Evolutionary conservation across 768 basidiomycete genomes (phyloP).

Genomic region (Podaxis sp.): DNA sequence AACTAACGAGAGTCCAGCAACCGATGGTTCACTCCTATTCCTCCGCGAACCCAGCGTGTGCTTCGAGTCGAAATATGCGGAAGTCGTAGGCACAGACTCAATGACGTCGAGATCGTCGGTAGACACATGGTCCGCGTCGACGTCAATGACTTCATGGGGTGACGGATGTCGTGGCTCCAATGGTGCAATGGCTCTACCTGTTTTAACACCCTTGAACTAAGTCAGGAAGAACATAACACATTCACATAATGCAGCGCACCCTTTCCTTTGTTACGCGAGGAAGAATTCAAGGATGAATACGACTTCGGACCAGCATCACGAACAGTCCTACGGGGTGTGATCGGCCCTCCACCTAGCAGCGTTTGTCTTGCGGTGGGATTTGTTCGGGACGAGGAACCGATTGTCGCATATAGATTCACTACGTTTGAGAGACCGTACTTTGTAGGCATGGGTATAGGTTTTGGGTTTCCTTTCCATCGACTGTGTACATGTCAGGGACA

Average conservation of each 20-base stretch:
- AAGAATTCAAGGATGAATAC: neutral
- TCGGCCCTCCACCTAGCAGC: neutral
- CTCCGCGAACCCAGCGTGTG: neutral
- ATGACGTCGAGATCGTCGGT: slow-evolving; percentile 12
- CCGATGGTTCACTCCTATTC: neutral
- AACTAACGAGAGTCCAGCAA: slow-evolving; percentile 1
- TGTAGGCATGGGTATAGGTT: neutral
- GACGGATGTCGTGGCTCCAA: neutral
- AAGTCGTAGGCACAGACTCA: neutral
- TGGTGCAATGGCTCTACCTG: slow-evolving; percentile 1
- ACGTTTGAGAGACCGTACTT: neutral
- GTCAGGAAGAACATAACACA: neutral
- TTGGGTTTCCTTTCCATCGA: neutral
- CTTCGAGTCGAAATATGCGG: slow-evolving; percentile 1
- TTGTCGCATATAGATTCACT: slow-evolving; percentile 2
- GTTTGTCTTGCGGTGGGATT: slow-evolving; percentile 6
- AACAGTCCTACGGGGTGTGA: neutral
- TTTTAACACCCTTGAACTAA: neutral
- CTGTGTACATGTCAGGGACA: neutral
- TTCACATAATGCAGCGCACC: neutral
- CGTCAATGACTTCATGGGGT: slow-evolving; percentile 7
- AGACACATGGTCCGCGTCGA: slow-evolving; percentile 11
- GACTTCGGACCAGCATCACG: neutral
- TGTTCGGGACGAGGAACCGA: neutral
- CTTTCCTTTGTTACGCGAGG: slow-evolving; percentile 4